Evolutionary conservation across 1,284 basidiomycete species (phyloP).

Genomic region (Cutaneotrichosporon sp.): DNA sequence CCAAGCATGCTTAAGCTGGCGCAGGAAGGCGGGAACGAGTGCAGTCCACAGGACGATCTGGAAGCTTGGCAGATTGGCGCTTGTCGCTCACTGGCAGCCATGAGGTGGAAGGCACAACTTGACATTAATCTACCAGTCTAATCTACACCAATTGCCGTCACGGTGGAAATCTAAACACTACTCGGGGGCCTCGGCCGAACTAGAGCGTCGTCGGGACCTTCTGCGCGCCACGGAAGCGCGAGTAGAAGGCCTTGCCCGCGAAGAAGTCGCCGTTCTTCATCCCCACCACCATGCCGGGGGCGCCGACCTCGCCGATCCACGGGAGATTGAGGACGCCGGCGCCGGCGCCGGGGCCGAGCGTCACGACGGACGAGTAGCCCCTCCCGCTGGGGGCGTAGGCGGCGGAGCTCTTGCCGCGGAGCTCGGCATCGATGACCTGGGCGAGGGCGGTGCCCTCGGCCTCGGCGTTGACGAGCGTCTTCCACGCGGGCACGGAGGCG

Average conservation of each 20-base stretch:
- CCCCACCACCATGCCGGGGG: slow-evolving; percentile 36
- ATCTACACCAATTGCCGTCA: no score
- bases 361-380: slow-evolving; percentile 35
- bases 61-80: background rate
- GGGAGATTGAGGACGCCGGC: slow-evolving; percentile 33
- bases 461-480: slow-evolving; percentile 34
- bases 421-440: slow-evolving; percentile 35
- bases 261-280: slow-evolving; percentile 37
- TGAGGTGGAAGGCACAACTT: no score
- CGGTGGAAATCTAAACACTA: no score
- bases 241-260: slow-evolving; percentile 29
- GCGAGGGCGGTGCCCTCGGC: slow-evolving; percentile 22
- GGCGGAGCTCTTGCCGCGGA: slow-evolving; percentile 34
- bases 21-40: background rate
- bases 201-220: slow-evolving; percentile 24
- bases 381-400: slow-evolving; percentile 33
- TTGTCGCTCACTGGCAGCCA: no score
- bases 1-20: background rate
- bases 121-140: no score
- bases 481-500: slow-evolving; percentile 38
- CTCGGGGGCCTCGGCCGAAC: background rate
- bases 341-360: slow-evolving; percentile 36
- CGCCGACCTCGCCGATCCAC: slow-evolving; percentile 27
- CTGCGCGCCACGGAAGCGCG: slow-evolving; percentile 32
- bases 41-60: background rate